phyloP scores from a whole-genome alignment of 805 yeast species.

The Saccharomycopsis guyanensis region DNA sequence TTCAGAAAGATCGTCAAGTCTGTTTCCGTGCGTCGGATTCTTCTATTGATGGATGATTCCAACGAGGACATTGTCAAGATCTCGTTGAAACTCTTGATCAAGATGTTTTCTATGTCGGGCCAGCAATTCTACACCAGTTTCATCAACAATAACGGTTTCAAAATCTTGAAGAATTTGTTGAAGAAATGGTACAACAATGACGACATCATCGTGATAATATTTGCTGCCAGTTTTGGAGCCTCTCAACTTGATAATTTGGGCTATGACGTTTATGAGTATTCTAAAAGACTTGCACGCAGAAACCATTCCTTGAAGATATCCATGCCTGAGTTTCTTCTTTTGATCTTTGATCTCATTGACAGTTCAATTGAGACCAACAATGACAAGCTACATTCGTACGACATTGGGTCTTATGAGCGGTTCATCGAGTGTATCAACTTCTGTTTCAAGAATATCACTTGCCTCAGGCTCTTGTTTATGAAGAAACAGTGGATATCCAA shows the following conservation, averaged over 20 bases:
- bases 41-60: slow-evolving; percentile 39
- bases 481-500: slow-evolving; percentile 29
- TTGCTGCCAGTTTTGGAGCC: slow-evolving; percentile 41
- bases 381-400: slow-evolving; percentile 11
- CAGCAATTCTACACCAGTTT: slow-evolving; percentile 41
- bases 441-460: slow-evolving; percentile 27
- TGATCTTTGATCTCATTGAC: slow-evolving; percentile 29
- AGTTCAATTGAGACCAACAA: slow-evolving; percentile 21
- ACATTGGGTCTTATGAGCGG: slow-evolving; percentile 26
- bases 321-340: slow-evolving; percentile 39
- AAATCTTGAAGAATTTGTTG: slow-evolving; percentile 38
- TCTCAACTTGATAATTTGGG: slow-evolving; percentile 24
- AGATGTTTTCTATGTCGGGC: slow-evolving; percentile 41
- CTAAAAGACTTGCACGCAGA: slow-evolving; percentile 21
- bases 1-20: slow-evolving; percentile 42
- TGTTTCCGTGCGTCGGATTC: slow-evolving; percentile 59
- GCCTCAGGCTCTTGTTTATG: slow-evolving; percentile 28
- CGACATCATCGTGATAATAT: slow-evolving; percentile 30
- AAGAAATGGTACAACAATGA: slow-evolving; percentile 43
- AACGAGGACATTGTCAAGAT: slow-evolving; percentile 29
- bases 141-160: slow-evolving; percentile 44
- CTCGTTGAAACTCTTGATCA: slow-evolving; percentile 40
- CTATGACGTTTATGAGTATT: slow-evolving; percentile 21
- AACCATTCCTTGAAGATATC: slow-evolving; percentile 23
- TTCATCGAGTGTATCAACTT: slow-evolving; percentile 24